Evolutionary conservation across 2,329 filamentous ascomycete genomes (phyloP).

Genomic region (Endocalyx cinctus): DNA sequence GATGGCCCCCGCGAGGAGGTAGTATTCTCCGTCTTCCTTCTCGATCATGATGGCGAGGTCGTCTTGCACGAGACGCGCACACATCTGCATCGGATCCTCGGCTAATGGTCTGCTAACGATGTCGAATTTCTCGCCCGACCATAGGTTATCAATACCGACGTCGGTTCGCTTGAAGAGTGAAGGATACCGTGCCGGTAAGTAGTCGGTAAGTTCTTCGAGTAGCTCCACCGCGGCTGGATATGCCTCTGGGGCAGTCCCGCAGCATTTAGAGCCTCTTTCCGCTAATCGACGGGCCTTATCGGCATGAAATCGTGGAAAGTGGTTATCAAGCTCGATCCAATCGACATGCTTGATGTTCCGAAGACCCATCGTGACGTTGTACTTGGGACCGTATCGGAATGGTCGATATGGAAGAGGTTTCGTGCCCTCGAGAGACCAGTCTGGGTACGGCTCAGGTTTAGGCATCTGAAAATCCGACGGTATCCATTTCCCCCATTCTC

Average conservation of each 20-base stretch:
- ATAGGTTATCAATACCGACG: constrained; percentile 64
- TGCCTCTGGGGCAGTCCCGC: constrained; percentile 63
- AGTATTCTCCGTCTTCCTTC: constrained; percentile 70
- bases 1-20: constrained; percentile 71
- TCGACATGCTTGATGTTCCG: constrained; percentile 65
- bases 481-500: constrained; percentile 23
- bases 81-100: constrained; percentile 76
- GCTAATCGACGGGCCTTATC: constrained; percentile 65
- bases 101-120: constrained; percentile 57
- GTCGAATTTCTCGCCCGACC: constrained; percentile 69
- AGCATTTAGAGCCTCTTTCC: constrained; percentile 64
- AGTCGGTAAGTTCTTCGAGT: constrained; percentile 65
- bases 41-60: constrained; percentile 84
- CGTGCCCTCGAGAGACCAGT: constrained; percentile 65
- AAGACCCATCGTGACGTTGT: constrained; percentile 73
- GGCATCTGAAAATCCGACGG: constrained; percentile 23
- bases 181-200: constrained; percentile 73
- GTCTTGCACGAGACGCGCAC: constrained; percentile 70
- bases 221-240: constrained; percentile 71
- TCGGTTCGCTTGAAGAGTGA: constrained; percentile 59
- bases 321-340: constrained; percentile 83
- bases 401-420: constrained; percentile 74
- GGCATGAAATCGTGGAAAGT: constrained; percentile 68
- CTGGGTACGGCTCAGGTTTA: constrained; percentile 49
- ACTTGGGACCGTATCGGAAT: constrained; percentile 72